Evolutionary conservation across 495 filamentous ascomycete species (phyloP), one percentile per base, ranked within the genome.

Genomic region (Zalerion maritima): DNA sequence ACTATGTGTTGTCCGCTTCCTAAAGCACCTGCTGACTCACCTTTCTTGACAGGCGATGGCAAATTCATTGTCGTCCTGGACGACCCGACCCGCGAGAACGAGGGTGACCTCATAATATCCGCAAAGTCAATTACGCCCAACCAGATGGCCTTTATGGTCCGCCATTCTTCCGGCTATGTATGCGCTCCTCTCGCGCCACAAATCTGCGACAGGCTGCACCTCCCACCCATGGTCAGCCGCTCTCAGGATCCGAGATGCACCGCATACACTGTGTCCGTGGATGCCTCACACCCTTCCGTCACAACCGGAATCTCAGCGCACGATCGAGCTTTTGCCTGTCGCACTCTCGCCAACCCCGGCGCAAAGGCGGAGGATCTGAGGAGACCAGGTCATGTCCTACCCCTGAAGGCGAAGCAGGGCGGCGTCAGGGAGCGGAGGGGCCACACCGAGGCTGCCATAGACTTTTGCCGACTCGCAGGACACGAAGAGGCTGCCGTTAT

Each of bases 51-150:
- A 92, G 85, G 69, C 40, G 68, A 76, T 57, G 86, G 84, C 52
- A 72, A 96, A 52, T 96, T 96, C 67, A 81, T 97, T 47, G 71
- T 97, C 30, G 84, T 93, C 13, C 81, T 96, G 36, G 91, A 97
- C 57, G 77, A 78, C 35, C 70, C 78, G 26, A 67, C 74, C 32
- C 86, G 89, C 47, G 91, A 97, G 51, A 96, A 96, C 55, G 91
- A 97, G 64, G 91, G 84, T 43, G 89, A 97, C 58, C 75, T 97
- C 15, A 92, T 97, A 52, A 87, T 94, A 44, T 82, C 91, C 29
- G 91, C 85, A 14, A 64, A 83, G 19, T 67, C 80, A 38, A 60
- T 94, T 43, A 94, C 87, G 13, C 64, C 82, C 10, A 68, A 80
- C 29, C 85, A 96, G 52, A 85, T 86, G 80, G 84, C 84, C 35